Conservation (phyloP, 2,329 filamentous ascomycete genomes). For the Sphaerulina vaccinii region DNA sequence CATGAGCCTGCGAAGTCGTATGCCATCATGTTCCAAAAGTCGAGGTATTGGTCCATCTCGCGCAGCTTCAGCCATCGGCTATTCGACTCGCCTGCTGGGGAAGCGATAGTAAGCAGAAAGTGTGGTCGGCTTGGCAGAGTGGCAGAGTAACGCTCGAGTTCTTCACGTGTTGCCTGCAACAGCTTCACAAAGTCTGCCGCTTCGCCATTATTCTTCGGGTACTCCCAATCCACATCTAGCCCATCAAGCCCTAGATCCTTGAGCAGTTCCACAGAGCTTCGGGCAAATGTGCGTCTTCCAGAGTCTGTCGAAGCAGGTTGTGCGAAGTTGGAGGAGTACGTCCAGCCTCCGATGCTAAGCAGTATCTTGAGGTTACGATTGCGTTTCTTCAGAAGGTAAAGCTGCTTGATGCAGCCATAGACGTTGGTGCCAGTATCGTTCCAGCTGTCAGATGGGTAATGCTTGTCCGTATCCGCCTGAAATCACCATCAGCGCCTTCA, state of each 20-base stretch:
- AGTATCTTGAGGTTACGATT: conserved; percentile 76
- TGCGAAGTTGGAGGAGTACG: conserved; percentile 74
- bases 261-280: conserved; percentile 70
- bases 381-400: conserved; percentile 72
- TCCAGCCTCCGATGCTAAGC: conserved; percentile 81
- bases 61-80: conserved; percentile 43
- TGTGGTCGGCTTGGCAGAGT: conserved; percentile 38
- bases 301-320: conserved; percentile 62
- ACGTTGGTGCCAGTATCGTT: conserved; percentile 65
- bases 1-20: conserved; percentile 70
- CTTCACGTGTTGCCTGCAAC: conserved; percentile 40
- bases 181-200: conserved; percentile 43
- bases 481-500: neutral
- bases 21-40: conserved; percentile 54
- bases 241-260: conserved; percentile 72
- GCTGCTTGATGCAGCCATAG: conserved; percentile 75
- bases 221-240: conserved; percentile 52
- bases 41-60: conserved; percentile 44
- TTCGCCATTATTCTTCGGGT: conserved; percentile 44
- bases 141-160: conserved; percentile 43
- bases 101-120: conserved; percentile 48
- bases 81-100: conserved; percentile 45
- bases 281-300: conserved; percentile 66
- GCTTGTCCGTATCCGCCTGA: conserved; percentile 64
- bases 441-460: conserved; percentile 67